These are phyloP conservation scores for Sutorius eximius DNA, from an alignment of 1,284 basidiomycete species.

Conservation along the genomic window DNA sequence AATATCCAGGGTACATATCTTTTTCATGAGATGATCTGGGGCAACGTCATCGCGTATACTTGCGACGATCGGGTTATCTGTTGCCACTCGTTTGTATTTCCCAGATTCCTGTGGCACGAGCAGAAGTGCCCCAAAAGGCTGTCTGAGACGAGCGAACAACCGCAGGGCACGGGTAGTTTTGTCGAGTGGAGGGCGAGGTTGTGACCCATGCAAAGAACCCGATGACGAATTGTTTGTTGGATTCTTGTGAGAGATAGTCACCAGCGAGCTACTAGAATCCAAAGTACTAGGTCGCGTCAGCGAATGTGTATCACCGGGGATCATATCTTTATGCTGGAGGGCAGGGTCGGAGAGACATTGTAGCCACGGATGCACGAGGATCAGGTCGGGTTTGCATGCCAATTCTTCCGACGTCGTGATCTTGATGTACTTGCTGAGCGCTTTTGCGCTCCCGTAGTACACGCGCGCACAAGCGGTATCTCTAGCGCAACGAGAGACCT, in stretches of 20 bases:
- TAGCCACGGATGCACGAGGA: slow-evolving; percentile 26
- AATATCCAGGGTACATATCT: slow-evolving; percentile 23
- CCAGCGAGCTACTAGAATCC: background rate
- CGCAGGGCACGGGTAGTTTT: slow-evolving; percentile 18
- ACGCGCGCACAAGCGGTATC: background rate
- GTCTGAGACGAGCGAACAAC: slow-evolving; percentile 17
- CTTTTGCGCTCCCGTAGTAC: slow-evolving; percentile 13
- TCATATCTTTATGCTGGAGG: slow-evolving; percentile 24
- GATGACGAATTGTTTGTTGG: background rate
- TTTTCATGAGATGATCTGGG: slow-evolving; percentile 11
- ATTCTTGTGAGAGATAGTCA: background rate
- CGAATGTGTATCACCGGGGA: slow-evolving; percentile 9
- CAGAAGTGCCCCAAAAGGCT: slow-evolving; percentile 23
- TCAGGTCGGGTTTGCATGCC: slow-evolving; percentile 9
- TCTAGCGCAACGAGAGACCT: background rate
- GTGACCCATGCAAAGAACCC: background rate
- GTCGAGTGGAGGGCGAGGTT: slow-evolving; percentile 18
- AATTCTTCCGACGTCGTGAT: slow-evolving; percentile 18
- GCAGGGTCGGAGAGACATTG: slow-evolving; percentile 16
- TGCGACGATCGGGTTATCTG: slow-evolving; percentile 17
- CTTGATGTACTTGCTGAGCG: slow-evolving; percentile 10
- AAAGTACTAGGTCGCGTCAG: background rate
- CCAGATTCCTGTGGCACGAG: slow-evolving; percentile 11
- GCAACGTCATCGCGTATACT: slow-evolving; percentile 12
- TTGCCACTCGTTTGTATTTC: slow-evolving; percentile 22